Conservation (phyloP, 108 stramenopile species). For the Nitzschia palea region DNA sequence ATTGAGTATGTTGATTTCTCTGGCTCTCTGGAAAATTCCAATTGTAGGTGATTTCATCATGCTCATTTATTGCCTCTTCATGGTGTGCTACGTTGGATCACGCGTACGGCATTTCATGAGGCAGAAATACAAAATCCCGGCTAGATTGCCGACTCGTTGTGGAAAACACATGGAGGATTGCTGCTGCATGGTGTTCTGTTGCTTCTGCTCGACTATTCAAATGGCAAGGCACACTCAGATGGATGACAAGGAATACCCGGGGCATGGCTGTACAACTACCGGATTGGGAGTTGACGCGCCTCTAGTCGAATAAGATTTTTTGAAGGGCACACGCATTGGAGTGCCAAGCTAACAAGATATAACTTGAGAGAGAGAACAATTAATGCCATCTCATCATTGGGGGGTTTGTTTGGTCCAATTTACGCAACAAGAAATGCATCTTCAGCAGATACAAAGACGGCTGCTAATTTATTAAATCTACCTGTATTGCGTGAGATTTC, state of each 20-base stretch:
- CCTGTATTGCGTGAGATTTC: too few relatives aligned
- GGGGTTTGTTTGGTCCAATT: too few relatives aligned
- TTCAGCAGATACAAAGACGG: too few relatives aligned
- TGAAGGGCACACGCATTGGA: neutral
- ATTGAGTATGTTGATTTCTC: conserved; percentile 26
- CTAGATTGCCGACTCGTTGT: conserved; percentile 23
- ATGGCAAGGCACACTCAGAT: conserved; percentile 77
- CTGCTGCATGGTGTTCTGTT: conserved; percentile 59
- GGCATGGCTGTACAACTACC: conserved; percentile 60
- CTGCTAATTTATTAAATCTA: too few relatives aligned
- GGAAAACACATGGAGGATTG: conserved; percentile 44
- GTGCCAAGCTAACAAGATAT: too few relatives aligned
- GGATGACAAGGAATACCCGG: conserved; percentile 73
- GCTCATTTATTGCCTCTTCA: conserved; percentile 20
- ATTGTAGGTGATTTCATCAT: conserved; percentile 26
- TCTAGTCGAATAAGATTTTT: conserved; percentile 23
- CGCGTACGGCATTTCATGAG: conserved; percentile 46
- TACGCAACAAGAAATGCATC: too few relatives aligned
- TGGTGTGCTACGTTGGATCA: conserved; percentile 35
- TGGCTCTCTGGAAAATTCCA: conserved; percentile 40
- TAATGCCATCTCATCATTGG: too few relatives aligned
- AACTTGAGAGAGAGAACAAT: too few relatives aligned
- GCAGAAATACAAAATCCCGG: conserved; percentile 53
- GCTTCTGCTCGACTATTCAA: conserved; percentile 66
- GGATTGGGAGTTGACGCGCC: conserved; percentile 61